Evolutionary conservation across 1,284 basidiomycete genomes (phyloP).

Genomic region (Ceratobasidium sp.): DNA sequence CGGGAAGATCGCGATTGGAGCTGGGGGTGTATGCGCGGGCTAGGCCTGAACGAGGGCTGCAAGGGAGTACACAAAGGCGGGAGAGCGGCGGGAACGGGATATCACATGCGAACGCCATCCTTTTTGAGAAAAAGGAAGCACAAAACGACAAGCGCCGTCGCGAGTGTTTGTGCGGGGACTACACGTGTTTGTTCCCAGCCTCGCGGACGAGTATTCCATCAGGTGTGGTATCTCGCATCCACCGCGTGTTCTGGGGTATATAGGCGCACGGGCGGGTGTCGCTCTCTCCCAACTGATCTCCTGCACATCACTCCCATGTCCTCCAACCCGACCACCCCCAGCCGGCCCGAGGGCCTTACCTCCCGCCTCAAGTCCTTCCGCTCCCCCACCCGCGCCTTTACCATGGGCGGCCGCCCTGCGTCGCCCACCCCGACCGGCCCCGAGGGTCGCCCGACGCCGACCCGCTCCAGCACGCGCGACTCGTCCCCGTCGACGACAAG

Average conservation of each 20-base stretch:
- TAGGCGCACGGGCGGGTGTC: neutral
- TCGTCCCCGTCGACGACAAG: neutral
- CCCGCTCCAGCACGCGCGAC: constrained; percentile 24
- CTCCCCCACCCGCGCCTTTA: constrained; percentile 17
- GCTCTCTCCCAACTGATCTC: neutral
- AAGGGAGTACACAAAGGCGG: constrained; percentile 14
- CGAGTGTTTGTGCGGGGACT: constrained; percentile 1
- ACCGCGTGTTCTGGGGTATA: constrained; percentile 8
- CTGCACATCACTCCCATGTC: constrained; percentile 36
- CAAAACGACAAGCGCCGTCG: neutral
- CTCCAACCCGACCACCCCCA: constrained; percentile 2
- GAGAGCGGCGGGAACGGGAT: constrained; percentile 1
- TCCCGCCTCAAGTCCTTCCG: constrained; percentile 15
- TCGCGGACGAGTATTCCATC: constrained; percentile 17
- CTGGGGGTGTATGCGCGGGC: constrained; percentile 11
- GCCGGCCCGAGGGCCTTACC: neutral
- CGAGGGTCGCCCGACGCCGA: constrained; percentile 5
- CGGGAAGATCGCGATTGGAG: neutral
- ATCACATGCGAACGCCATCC: neutral
- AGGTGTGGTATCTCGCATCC: neutral
- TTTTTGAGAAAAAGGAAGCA: constrained; percentile 2
- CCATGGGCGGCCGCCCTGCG: neutral
- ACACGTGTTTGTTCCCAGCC: constrained; percentile 9
- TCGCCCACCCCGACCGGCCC: constrained; percentile 1
- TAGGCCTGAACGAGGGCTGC: neutral